These are phyloP conservation scores for Annulohypoxylon stygium DNA, from an alignment of 495 filamentous ascomycete species.

Conservation along the genomic window DNA sequence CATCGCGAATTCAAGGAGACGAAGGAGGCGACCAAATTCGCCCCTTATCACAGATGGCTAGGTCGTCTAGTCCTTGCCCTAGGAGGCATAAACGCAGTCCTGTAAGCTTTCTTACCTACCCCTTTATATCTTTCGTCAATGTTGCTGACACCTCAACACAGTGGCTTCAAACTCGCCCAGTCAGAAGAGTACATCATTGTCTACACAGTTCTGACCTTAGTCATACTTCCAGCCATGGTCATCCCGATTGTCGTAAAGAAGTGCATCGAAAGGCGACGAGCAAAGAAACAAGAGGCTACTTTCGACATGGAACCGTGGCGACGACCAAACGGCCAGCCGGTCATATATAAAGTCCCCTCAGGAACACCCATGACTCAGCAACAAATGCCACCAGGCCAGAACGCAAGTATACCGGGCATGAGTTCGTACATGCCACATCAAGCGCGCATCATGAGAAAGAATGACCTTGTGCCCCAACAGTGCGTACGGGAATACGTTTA, in stretches of 20 bases:
- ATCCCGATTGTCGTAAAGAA: slow-evolving; percentile 42
- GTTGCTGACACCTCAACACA: slow-evolving; percentile 16
- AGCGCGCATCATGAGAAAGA: slow-evolving; percentile 16
- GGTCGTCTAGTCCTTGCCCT: slow-evolving; percentile 64
- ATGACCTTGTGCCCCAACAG: slow-evolving; percentile 23
- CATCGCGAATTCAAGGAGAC: slow-evolving; percentile 63
- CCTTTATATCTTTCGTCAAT: neutral
- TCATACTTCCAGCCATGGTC: slow-evolving; percentile 48
- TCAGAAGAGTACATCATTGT: slow-evolving; percentile 53
- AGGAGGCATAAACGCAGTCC: slow-evolving; percentile 65
- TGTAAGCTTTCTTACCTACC: slow-evolving; percentile 48
- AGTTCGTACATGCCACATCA: slow-evolving; percentile 34
- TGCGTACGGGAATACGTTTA: slow-evolving; percentile 36
- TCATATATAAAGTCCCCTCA: neutral
- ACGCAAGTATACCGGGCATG: slow-evolving; percentile 29
- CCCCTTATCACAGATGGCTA: slow-evolving; percentile 63
- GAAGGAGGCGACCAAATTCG: slow-evolving; percentile 59
- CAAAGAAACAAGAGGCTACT: slow-evolving; percentile 36
- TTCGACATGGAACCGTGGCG: slow-evolving; percentile 49
- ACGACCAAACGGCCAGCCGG: slow-evolving; percentile 21
- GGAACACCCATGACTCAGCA: neutral
- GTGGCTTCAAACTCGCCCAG: slow-evolving; percentile 58
- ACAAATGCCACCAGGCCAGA: slow-evolving; percentile 27
- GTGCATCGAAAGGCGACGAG: slow-evolving; percentile 34
- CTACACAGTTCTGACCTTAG: slow-evolving; percentile 51